Base-by-base conservation (phyloP, 257 asterid species). In the Nicotiana attenuata region DNA sequence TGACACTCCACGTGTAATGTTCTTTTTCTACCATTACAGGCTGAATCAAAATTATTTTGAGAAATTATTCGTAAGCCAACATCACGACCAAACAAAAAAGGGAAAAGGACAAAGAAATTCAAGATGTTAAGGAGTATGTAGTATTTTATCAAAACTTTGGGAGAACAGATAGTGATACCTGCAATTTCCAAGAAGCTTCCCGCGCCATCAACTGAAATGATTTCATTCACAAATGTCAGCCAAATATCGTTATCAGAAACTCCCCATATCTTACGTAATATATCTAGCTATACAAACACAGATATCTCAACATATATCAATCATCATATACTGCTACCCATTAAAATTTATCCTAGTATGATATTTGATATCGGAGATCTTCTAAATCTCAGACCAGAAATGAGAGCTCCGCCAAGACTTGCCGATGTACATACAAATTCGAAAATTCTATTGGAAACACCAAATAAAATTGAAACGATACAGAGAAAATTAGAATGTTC, bases 151-250 rank as follows among this genome's bases (percentile, higher is more conserved):
- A 69, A 69, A 69, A n/a, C 33, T 45, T 41, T 20, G 19, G 4
- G 56, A 45, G 76, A 66, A 68, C 24, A 5, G 14, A 71, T 71
- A 13, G 31, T 22, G 78, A 45, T 41, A 71, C 29, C 55, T 69
- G 57, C 56, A 69, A 11, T 45, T 71, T 71, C 78, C 60, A 0
- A 71, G 78, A 71, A 71, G 14, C 78, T 71, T 71, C 78, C 78
- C 60, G 4, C 59, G 7, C 22, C 3, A 71, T 47, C 60, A 45
- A 71, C 60, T 71, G 4, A 71, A 22, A 22, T 71, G 60, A 71
- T 71, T 71, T 24, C 60, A 45, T 71, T 71, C 78, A 71, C 14
- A 41, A 65, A 7, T 65, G 50, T 65, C 24, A 66, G 35, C 60
- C 22, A 71, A 22, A 71, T 45, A 71, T n/a, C 9, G 38, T 68